Conservation (phyloP, 2,329 filamentous ascomycete genomes). For the Botrytis galanthina region DNA sequence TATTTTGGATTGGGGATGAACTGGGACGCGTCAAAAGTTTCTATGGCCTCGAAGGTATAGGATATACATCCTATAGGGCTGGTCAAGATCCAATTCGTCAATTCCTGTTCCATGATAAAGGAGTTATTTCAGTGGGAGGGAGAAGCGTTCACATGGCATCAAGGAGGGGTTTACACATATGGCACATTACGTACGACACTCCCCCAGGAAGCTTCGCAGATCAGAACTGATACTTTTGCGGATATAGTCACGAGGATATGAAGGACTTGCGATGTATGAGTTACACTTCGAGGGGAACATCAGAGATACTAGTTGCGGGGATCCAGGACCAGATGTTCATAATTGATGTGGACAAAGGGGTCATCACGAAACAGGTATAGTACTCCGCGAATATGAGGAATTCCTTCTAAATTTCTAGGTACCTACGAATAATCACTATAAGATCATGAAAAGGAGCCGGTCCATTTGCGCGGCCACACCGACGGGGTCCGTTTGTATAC, state of each 20-base stretch:
- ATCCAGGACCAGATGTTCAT: conserved; percentile 83
- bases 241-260: conserved; percentile 67
- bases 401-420: conserved; percentile 50
- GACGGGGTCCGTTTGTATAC: conserved; percentile 77
- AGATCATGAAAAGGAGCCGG: conserved; percentile 84
- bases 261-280: conserved; percentile 90
- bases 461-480: conserved; percentile 91
- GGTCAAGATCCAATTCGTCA: conserved; percentile 80
- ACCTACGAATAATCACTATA: conserved; percentile 73
- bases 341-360: conserved; percentile 67
- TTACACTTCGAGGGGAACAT: conserved; percentile 82
- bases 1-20: conserved; percentile 91
- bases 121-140: conserved; percentile 79
- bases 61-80: conserved; percentile 85
- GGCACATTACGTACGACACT: conserved; percentile 71
- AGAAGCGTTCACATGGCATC: conserved; percentile 86
- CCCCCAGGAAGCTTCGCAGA: not conserved
- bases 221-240: conserved; percentile 27
- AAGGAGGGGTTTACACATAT: conserved; percentile 77
- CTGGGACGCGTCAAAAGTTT: conserved; percentile 84
- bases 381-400: conserved; percentile 10
- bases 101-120: conserved; percentile 86
- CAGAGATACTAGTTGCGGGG: conserved; percentile 83
- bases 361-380: conserved; percentile 63
- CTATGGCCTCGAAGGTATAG: conserved; percentile 78